Evolutionary conservation across 306 rosid genomes (phyloP).

Genomic region (Quillaja saponaria): DNA sequence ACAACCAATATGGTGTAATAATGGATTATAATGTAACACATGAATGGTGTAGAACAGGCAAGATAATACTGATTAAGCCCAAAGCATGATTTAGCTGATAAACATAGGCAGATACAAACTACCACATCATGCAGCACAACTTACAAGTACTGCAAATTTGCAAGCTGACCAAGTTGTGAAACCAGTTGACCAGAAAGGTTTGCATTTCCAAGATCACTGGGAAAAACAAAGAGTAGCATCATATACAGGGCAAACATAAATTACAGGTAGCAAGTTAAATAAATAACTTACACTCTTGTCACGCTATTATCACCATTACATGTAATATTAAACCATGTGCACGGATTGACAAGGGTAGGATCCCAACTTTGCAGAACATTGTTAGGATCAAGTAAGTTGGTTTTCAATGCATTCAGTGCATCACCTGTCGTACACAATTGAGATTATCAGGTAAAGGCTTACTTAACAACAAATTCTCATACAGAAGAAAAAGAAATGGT

Average conservation of each 20-base stretch:
- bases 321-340: slow-evolving; percentile 93
- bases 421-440: slow-evolving; percentile 59
- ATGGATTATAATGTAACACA: too few relatives aligned
- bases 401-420: slow-evolving; percentile 82
- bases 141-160: slow-evolving; percentile 88
- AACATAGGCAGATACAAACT: not conserved
- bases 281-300: slow-evolving; percentile 83
- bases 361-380: slow-evolving; percentile 93
- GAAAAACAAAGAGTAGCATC: slow-evolving; percentile 31
- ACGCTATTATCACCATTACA: slow-evolving; percentile 78
- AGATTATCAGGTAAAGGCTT: slow-evolving; percentile 31
- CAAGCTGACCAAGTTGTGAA: slow-evolving; percentile 68
- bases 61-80: too few relatives aligned
- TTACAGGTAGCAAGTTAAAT: slow-evolving; percentile 13
- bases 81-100: not conserved
- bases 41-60: too few relatives aligned
- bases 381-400: slow-evolving; percentile 71
- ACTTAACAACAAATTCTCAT: slow-evolving; percentile 9
- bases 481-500: not conserved
- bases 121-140: slow-evolving; percentile 22
- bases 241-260: not conserved
- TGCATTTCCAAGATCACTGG: slow-evolving; percentile 96
- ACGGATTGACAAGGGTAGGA: slow-evolving; percentile 88
- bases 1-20: not conserved
- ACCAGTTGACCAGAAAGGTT: slow-evolving; percentile 79